These are phyloP conservation scores for Amborella trichopoda DNA, from an alignment of 164 flowering plant genomes.

Conservation along the genomic window DNA sequence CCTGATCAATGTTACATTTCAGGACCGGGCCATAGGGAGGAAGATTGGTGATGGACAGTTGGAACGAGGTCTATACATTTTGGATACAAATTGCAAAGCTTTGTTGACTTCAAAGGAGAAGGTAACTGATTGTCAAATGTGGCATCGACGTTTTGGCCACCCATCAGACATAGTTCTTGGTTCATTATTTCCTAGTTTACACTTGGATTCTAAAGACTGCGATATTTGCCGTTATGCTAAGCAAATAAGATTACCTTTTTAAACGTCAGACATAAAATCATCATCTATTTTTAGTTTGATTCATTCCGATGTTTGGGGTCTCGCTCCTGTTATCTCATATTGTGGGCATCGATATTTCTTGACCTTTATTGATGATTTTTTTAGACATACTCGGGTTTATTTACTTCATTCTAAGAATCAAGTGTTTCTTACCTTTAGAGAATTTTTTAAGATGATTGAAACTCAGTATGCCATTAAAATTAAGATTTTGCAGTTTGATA, in stretches of 20 bases:
- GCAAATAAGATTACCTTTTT: background rate
- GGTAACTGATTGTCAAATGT: background rate
- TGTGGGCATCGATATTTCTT: background rate
- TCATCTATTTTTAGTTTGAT: background rate
- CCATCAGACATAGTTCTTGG: background rate
- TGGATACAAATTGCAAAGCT: background rate
- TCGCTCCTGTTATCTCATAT: background rate
- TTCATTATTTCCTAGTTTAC: background rate
- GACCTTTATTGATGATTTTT: background rate
- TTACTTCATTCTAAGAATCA: background rate
- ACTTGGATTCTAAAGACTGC: background rate
- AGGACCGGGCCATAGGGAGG: background rate
- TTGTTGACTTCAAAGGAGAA: background rate
- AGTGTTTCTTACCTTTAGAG: background rate
- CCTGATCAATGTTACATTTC: background rate
- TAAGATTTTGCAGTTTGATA: background rate
- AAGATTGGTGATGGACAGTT: background rate
- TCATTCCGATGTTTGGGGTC: background rate
- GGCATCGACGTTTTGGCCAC: slow-evolving; percentile 1
- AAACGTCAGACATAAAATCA: background rate
- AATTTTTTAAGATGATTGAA: background rate
- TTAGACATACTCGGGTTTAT: background rate
- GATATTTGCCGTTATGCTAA: background rate
- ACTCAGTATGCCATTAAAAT: background rate
- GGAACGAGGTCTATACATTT: too few species aligned